phyloP scores from a whole-genome alignment of 1,139 yeast species.

The Hanseniaspora sp. region DNA sequence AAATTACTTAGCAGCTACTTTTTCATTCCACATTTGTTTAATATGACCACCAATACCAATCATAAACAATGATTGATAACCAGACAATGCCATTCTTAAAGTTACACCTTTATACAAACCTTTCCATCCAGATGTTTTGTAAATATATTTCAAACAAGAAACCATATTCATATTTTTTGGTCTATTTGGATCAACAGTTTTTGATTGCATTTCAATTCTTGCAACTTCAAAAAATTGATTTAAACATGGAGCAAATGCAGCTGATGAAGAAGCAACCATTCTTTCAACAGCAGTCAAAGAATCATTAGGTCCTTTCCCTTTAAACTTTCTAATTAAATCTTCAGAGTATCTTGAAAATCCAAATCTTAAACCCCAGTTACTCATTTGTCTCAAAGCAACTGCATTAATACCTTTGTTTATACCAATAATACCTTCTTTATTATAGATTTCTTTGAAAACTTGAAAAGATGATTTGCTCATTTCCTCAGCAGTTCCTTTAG shows the following conservation, averaged over 20 bases:
- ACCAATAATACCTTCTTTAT: conserved; percentile 80
- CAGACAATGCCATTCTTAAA: conserved; percentile 90
- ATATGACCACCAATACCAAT: conserved; percentile 97
- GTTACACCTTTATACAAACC: conserved; percentile 95
- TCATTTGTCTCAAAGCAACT: conserved; percentile 97
- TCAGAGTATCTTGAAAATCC: conserved; percentile 89
- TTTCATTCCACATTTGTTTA: conserved; percentile 48
- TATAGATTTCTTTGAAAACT: conserved; percentile 75
- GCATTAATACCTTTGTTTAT: conserved; percentile 97
- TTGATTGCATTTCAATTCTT: conserved; percentile 95
- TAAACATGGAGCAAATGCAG: conserved; percentile 98
- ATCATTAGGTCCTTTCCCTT: conserved; percentile 53
- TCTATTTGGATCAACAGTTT: conserved; percentile 84
- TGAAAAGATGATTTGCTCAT: conserved; percentile 67
- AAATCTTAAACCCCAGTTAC: conserved; percentile 97
- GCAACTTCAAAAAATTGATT: conserved; percentile 97
- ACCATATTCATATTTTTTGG: conserved; percentile 79
- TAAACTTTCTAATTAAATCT: conserved; percentile 56
- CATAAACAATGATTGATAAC: conserved; percentile 98
- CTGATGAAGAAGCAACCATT: conserved; percentile 74
- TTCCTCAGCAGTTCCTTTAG: conserved; percentile 67
- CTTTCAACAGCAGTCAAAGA: conserved; percentile 67
- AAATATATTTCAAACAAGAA: conserved; percentile 74
- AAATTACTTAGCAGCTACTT: conserved; percentile 36
- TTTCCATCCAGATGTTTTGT: conserved; percentile 66